A percentile compares a stretch with the other conserved stretches of the same genome.
Evolutionary conservation across 2,329 filamentous ascomycete species (phyloP).

Genomic region (Aciculosporium take): DNA sequence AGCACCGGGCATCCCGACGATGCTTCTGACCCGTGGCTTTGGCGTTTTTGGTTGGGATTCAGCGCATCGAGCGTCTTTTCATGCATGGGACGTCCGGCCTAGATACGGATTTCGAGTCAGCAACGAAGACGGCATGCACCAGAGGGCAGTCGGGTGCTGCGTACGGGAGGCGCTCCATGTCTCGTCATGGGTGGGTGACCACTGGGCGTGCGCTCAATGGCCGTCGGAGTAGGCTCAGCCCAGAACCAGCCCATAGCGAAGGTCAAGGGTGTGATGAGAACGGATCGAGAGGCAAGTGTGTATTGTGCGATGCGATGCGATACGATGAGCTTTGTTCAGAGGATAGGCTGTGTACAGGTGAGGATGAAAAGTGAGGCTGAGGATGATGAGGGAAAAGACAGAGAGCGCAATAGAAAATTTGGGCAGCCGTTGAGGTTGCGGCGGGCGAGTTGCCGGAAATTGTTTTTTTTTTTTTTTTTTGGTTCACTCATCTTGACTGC

Average conservation of each 20-base stretch:
- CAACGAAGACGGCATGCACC: not conserved
- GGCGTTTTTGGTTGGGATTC: conserved; percentile 17
- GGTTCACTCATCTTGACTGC: no score
- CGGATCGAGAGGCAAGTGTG: not conserved
- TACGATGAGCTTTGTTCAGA: not conserved
- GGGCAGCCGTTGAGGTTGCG: no score
- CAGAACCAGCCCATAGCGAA: conserved; percentile 48
- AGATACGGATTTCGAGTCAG: not conserved
- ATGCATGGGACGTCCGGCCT: conserved; percentile 46
- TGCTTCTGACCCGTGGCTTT: conserved; percentile 11
- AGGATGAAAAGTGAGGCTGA: not conserved
- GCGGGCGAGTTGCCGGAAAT: no score
- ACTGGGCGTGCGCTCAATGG: conserved; percentile 19
- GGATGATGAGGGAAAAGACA: not conserved
- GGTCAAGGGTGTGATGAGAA: no score
- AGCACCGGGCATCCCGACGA: conserved; percentile 32
- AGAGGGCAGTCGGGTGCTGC: conserved; percentile 1
- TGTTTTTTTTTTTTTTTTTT: no score
- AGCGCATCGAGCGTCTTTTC: conserved; percentile 36
- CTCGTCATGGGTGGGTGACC: conserved; percentile 18
- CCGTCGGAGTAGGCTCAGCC: conserved; percentile 32
- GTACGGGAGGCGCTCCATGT: conserved; percentile 21
- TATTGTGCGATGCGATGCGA: not conserved
- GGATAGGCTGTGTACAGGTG: not conserved
- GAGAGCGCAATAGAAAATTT: no score